Evolutionary conservation across 2,329 filamentous ascomycete species (phyloP).

Genomic region (Monosporascus ibericus): DNA sequence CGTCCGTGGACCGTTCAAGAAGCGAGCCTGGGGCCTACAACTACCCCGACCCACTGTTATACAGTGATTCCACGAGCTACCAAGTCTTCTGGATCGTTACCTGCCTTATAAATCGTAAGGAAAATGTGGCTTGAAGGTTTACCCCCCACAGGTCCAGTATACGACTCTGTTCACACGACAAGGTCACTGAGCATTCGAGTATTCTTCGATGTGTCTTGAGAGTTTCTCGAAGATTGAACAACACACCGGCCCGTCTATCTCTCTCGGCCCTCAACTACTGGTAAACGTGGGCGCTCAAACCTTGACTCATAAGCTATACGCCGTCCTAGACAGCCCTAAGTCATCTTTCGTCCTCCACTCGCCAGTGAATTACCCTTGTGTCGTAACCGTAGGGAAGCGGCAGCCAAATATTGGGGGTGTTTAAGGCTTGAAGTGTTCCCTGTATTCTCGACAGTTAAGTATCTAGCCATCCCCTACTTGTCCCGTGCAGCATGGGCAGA

Average conservation of each 20-base stretch:
- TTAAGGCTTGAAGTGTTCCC: not conserved
- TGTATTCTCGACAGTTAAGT: not conserved
- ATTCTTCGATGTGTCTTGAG: conserved; percentile 12
- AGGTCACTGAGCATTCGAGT: not conserved
- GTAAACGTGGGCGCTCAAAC: conserved; percentile 11
- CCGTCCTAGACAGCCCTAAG: conserved; percentile 13
- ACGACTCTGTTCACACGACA: not conserved
- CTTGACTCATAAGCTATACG: conserved; percentile 17
- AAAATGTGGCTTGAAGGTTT: conserved; percentile 12
- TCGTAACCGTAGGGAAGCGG: conserved; percentile 3
- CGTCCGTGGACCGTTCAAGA: conserved; percentile 11
- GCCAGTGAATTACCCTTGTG: conserved; percentile 14
- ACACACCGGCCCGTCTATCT: conserved; percentile 12
- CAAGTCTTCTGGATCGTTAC: conserved; percentile 12
- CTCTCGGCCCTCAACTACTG: conserved; percentile 11
- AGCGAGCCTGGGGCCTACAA: conserved; percentile 9
- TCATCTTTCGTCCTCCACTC: conserved; percentile 14
- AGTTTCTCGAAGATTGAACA: conserved; percentile 16
- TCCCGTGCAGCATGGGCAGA: conserved; percentile 15
- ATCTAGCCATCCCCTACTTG: not conserved
- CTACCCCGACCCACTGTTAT: conserved; percentile 15
- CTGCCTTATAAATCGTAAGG: conserved; percentile 11
- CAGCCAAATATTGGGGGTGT: not conserved
- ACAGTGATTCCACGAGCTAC: conserved; percentile 14
- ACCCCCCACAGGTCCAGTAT: conserved; percentile 9